phyloP scores from a whole-genome alignment of 176 grass and related monocot genomes.

The Phoenix dactylifera region DNA sequence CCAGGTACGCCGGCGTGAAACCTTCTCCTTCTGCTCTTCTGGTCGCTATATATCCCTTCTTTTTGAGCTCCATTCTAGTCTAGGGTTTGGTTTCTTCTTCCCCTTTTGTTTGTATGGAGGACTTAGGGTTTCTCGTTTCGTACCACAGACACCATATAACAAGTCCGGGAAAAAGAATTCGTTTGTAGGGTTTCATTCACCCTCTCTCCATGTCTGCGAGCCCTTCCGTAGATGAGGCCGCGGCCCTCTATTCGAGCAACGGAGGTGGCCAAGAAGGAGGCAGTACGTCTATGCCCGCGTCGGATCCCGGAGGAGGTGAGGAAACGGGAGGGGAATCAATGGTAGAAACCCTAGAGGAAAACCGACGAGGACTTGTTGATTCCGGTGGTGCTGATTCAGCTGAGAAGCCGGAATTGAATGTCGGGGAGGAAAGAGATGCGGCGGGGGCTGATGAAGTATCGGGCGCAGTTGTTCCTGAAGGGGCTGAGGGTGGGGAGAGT shows the following conservation, averaged over 20 bases:
- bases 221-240: neutral
- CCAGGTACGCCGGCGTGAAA: too few species aligned
- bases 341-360: neutral
- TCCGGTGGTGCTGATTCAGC: neutral
- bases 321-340: neutral
- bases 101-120: too few species aligned
- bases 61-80: too few species aligned
- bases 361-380: neutral
- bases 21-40: too few species aligned
- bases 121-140: too few species aligned
- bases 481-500: neutral
- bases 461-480: neutral
- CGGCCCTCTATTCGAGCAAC: neutral
- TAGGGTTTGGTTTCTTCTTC: too few species aligned
- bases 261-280: conserved; percentile 1
- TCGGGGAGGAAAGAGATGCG: neutral
- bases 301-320: conserved; percentile 1
- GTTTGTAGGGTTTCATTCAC: too few species aligned
- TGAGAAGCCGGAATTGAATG: neutral
- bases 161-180: too few species aligned
- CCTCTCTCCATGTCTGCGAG: neutral
- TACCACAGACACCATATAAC: too few species aligned
- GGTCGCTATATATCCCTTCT: too few species aligned
- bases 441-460: neutral
- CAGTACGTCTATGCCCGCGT: neutral